Percentiles rank a stretch among this genome's conserved stretches.
Conservation (phyloP, 805 yeast species). For the Metschnikowia gelsemii region DNA sequence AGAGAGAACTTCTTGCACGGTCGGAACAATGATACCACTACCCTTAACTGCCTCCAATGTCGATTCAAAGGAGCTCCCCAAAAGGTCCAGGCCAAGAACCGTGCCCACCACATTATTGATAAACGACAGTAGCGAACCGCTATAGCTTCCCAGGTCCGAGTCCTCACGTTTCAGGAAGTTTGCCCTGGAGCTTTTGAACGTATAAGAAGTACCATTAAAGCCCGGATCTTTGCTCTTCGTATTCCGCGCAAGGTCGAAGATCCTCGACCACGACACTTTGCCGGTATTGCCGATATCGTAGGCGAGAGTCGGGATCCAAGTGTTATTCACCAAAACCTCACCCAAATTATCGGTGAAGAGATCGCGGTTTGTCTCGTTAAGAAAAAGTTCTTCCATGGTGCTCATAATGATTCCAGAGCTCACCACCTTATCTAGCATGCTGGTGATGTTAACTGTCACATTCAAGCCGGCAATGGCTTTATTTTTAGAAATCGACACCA, state of each 20-base stretch:
- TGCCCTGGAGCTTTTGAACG: background rate
- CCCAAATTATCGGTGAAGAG: conserved; percentile 29
- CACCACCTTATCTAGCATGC: conserved; percentile 22
- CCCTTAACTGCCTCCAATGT: conserved; percentile 32
- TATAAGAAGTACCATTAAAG: conserved; percentile 16
- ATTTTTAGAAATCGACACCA: conserved; percentile 15
- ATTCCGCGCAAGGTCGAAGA: conserved; percentile 30
- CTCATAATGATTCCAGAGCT: conserved; percentile 30
- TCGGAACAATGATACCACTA: conserved; percentile 31
- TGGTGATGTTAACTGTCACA: conserved; percentile 26
- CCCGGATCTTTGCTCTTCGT: conserved; percentile 32
- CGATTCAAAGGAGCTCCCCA: conserved; percentile 23
- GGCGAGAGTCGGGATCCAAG: conserved; percentile 33
- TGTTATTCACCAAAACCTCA: conserved; percentile 25
- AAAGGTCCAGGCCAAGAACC: conserved; percentile 24
- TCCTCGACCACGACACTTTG: conserved; percentile 27
- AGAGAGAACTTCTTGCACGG: conserved; percentile 27
- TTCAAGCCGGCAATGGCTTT: conserved; percentile 18
- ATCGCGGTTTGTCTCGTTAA: conserved; percentile 31
- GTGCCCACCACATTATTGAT: conserved; percentile 30
- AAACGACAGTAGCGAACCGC: conserved; percentile 35
- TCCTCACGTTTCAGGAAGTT: conserved; percentile 9
- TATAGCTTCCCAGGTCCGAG: conserved; percentile 15
- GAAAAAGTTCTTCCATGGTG: conserved; percentile 26
- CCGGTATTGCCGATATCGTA: conserved; percentile 36